Percentiles rank a stretch among this genome's conserved stretches.
phyloP scores from a whole-genome alignment of 768 basidiomycete genomes.

The Chalciporus piperatus region DNA sequence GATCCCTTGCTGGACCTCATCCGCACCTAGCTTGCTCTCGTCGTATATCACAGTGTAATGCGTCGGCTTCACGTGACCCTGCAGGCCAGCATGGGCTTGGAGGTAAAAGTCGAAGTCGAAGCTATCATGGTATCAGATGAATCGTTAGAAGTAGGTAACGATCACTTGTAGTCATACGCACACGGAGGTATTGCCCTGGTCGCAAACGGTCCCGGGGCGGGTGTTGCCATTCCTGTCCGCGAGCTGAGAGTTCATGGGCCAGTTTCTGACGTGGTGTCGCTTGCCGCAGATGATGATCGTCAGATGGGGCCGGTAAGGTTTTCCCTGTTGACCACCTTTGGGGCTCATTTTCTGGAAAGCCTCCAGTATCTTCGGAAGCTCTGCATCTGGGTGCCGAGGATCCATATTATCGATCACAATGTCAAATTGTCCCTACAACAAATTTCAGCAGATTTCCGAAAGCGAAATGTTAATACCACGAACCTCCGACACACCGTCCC shows the following conservation, averaged over 20 bases:
- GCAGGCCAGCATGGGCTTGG: conserved; percentile 72
- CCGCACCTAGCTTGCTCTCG: conserved; percentile 64
- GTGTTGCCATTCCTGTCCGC: conserved; percentile 75
- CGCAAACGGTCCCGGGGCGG: conserved; percentile 75
- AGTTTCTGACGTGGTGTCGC: conserved; percentile 57
- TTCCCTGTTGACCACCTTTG: conserved; percentile 38
- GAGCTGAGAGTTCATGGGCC: conserved; percentile 44
- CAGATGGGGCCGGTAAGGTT: conserved; percentile 56
- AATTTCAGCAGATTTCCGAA: background rate
- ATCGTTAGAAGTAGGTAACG: background rate
- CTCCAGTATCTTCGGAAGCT: conserved; percentile 58
- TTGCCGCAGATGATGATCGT: conserved; percentile 84
- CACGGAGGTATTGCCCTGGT: conserved; percentile 73
- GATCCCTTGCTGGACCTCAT: conserved; percentile 72
- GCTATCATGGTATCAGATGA: conserved; percentile 28
- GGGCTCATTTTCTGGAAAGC: conserved; percentile 52
- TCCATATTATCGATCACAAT: conserved; percentile 32
- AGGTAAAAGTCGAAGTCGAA: conserved; percentile 68
- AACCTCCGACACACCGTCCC: conserved; percentile 83
- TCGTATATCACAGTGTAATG: conserved; percentile 82
- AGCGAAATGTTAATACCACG: conserved; percentile 11
- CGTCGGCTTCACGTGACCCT: conserved; percentile 69
- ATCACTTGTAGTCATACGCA: conserved; percentile 30
- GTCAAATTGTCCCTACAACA: conserved; percentile 68
- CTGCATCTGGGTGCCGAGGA: conserved; percentile 37